Percentiles rank a stretch among this genome's conserved stretches.
phyloP scores from a whole-genome alignment of 1,139 yeast species.

The Yueomyces sp. region DNA sequence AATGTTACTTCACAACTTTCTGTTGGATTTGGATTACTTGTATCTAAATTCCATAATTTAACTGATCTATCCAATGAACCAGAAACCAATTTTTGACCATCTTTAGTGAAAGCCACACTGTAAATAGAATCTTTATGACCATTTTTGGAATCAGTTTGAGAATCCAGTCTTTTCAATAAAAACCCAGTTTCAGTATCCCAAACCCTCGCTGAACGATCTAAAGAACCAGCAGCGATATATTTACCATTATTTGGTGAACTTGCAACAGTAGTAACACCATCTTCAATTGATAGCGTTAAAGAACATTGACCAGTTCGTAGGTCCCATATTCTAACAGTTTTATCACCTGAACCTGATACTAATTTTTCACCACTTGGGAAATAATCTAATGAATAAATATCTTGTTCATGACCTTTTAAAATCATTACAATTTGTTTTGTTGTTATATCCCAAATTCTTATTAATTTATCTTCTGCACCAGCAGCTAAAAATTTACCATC shows the following conservation, averaged over 20 bases:
- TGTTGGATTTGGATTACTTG: slow-evolving; percentile 28
- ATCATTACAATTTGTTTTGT: slow-evolving; percentile 79
- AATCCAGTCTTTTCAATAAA: slow-evolving; percentile 84
- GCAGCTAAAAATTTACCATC: slow-evolving; percentile 93
- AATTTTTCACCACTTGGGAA: slow-evolving; percentile 91
- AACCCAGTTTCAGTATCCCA: slow-evolving; percentile 96
- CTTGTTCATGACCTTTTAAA: slow-evolving; percentile 93
- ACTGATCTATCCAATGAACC: slow-evolving; percentile 95
- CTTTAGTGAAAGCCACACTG: slow-evolving; percentile 86
- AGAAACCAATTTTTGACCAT: slow-evolving; percentile 84
- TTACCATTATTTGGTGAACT: slow-evolving; percentile 85
- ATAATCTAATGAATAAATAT: slow-evolving; percentile 88
- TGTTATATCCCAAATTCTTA: slow-evolving; percentile 91
- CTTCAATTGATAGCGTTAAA: slow-evolving; percentile 81
- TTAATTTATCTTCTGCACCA: slow-evolving; percentile 95
- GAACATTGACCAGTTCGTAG: slow-evolving; percentile 85
- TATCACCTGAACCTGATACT: slow-evolving; percentile 93
- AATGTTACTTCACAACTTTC: slow-evolving; percentile 84
- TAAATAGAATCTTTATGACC: slow-evolving; percentile 97
- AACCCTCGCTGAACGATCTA: slow-evolving; percentile 89
- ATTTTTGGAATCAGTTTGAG: slow-evolving; percentile 75
- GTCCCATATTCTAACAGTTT: slow-evolving; percentile 96
- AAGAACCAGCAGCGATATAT: slow-evolving; percentile 90
- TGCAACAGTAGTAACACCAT: slow-evolving; percentile 96
- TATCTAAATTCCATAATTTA: slow-evolving; percentile 81